Evolutionary conservation across 176 grass and related monocot genomes (phyloP), one percentile per base, ranked within the genome.

Genomic region (Avena insularis): DNA sequence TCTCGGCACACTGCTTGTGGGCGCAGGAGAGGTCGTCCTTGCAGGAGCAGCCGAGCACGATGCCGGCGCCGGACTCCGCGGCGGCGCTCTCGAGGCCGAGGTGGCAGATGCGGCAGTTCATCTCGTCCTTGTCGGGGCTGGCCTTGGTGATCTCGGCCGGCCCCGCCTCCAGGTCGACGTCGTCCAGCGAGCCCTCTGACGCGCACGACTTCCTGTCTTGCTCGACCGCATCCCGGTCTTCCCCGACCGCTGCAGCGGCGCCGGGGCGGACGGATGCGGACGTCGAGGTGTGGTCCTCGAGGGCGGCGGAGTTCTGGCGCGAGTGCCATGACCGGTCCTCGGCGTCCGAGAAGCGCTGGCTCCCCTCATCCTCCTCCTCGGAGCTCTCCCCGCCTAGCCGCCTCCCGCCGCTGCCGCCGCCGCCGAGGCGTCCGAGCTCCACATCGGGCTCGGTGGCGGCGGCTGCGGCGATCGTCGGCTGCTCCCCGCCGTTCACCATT

Each of bases 1-100:
- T 99, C 89, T 99, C 97, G 10, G 97, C 97, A 47, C 97, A 99
- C 87, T 99, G 97, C 72, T 92, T 96, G 75, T 99, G 97, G 25
- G 97, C 92, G 23, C 87, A 82, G 59, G 94, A 88, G 58, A 99
- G 90, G 81, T 99, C 97, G 65, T 92, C 87, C 85, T 99, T 99
- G 89, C 97, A 99, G 59, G 97, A 96, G 83, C 97, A 99, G 61
- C 97, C 97, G 80, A 96, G 90, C 63, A 94, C 86, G 65, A 99
- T 94, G 68, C 91, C 87, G 48, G 87, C 70, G 69, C 93, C 94
- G 17, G 94, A 96, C 62, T 93, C 97, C 25, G 85, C 36, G 31
- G 92, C 83, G 2, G 87, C 79, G 63, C 68, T 88, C 80, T 99
- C 94, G 43, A 97, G 91, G 79, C 92, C 89, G 66, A 99, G 93